Percentiles rank a stretch among this genome's conserved stretches.
These are phyloP conservation scores for Talaromyces islandicus DNA, from an alignment of 2,329 filamentous ascomycete species.

Conservation along the genomic window DNA sequence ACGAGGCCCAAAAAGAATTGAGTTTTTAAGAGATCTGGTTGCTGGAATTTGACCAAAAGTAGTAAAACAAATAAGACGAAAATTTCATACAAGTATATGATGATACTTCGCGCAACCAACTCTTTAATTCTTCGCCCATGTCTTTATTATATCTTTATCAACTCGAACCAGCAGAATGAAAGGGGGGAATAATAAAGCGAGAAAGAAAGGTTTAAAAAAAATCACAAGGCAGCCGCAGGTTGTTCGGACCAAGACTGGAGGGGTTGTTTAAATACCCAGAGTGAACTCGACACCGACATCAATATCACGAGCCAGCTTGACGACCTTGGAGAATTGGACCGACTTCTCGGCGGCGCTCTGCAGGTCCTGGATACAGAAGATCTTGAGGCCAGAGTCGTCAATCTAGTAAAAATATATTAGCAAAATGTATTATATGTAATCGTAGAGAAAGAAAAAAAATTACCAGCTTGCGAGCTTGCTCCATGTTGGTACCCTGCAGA, in stretches of 20 bases:
- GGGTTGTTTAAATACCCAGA: constrained; percentile 69
- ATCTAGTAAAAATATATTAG: constrained; percentile 45
- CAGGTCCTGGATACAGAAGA: constrained; percentile 98
- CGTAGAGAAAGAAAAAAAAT: constrained; percentile 7
- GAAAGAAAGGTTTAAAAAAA: background rate
- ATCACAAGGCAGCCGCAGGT: background rate
- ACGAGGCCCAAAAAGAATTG: no score
- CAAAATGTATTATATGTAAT: background rate
- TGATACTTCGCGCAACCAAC: background rate
- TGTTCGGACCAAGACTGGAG: background rate
- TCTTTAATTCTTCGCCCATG: background rate
- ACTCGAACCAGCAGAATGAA: background rate
- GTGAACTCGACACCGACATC: constrained; percentile 95
- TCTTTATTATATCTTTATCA: background rate
- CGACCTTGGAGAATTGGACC: constrained; percentile 97
- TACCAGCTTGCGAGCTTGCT: constrained; percentile 76
- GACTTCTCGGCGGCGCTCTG: constrained; percentile 97
- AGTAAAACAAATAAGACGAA: background rate
- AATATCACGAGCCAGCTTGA: constrained; percentile 97
- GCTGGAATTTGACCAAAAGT: background rate
- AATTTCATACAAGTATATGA: no score
- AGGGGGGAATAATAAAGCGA: background rate
- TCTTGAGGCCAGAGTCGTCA: constrained; percentile 97
- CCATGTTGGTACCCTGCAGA: constrained; percentile 97
- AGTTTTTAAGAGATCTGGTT: background rate